phyloP scores from a whole-genome alignment of 2,329 filamentous ascomycete species.

The Emergomyces pasteurianus region DNA sequence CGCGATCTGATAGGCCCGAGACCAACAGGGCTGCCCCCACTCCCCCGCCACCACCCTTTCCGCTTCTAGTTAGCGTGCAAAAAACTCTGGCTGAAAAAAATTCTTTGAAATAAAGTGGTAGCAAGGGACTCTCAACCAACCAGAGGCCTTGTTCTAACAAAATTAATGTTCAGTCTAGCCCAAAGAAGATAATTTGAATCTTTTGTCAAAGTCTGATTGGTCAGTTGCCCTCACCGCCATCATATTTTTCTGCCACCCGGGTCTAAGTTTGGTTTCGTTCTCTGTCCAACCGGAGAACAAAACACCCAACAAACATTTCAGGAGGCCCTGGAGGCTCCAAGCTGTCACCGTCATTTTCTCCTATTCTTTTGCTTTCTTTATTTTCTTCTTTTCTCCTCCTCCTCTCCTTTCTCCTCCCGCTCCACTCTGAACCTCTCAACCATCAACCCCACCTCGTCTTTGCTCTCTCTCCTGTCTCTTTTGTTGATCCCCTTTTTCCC shows the following conservation, averaged over 20 bases:
- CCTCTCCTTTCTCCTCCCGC: not conserved
- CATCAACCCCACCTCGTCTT: not conserved
- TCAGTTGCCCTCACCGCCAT: not conserved
- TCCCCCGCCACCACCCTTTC: not conserved
- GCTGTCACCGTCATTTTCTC: not conserved
- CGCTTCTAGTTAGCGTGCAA: not conserved
- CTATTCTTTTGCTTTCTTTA: not conserved
- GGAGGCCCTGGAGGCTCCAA: not conserved
- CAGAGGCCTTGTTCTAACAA: too few species aligned
- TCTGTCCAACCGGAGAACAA: too few species aligned
- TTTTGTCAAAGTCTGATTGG: not conserved
- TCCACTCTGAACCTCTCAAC: not conserved
- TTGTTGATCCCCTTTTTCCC: not conserved
- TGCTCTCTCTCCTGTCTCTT: not conserved
- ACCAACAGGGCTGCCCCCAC: not conserved
- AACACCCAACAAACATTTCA: not conserved
- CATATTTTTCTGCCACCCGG: not conserved
- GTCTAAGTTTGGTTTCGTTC: not conserved
- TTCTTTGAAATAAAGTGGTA: not conserved
- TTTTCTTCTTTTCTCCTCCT: not conserved
- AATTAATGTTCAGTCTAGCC: not conserved
- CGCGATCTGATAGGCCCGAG: not conserved
- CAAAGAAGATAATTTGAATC: not conserved
- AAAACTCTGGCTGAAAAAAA: not conserved
- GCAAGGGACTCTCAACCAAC: not conserved